A percentile compares a stretch with the other conserved stretches of the same genome.
Evolutionary conservation across 345 rosid species (phyloP).

Genomic region (Syzygium jambos): DNA sequence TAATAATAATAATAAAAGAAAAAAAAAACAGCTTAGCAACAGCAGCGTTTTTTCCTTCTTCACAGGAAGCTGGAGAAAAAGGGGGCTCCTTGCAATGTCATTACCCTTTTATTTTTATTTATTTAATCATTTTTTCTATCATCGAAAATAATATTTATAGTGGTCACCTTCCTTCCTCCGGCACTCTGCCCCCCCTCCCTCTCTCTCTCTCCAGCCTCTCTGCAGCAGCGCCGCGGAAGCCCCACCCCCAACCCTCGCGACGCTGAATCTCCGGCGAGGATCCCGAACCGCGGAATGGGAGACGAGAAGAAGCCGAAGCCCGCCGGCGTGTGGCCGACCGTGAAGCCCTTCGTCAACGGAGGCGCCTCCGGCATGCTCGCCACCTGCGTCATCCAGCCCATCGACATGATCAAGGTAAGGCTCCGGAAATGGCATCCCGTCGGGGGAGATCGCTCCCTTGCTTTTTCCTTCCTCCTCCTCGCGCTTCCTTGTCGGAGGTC

Average conservation of each 20-base stretch:
- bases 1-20: neutral
- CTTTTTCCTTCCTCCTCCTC: neutral
- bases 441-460: neutral
- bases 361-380: slow-evolving; percentile 99
- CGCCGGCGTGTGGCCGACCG: slow-evolving; percentile 63
- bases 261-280: neutral
- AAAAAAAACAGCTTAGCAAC: neutral
- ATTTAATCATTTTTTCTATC: neutral
- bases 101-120: neutral
- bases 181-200: neutral
- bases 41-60: neutral
- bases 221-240: neutral
- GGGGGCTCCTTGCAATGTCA: neutral
- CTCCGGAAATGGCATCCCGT: neutral
- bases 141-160: neutral
- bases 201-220: neutral
- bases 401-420: slow-evolving; percentile 93
- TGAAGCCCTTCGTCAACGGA: slow-evolving; percentile 93
- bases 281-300: slow-evolving; percentile 24
- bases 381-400: slow-evolving; percentile 94
- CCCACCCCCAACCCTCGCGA: neutral
- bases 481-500: neutral
- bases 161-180: neutral
- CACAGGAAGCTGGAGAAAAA: neutral
- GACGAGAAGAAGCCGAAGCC: slow-evolving; percentile 58